A percentile compares a stretch with the other conserved stretches of the same genome.
phyloP scores from a whole-genome alignment of 805 yeast species.

The Clavispora phyllophila region DNA sequence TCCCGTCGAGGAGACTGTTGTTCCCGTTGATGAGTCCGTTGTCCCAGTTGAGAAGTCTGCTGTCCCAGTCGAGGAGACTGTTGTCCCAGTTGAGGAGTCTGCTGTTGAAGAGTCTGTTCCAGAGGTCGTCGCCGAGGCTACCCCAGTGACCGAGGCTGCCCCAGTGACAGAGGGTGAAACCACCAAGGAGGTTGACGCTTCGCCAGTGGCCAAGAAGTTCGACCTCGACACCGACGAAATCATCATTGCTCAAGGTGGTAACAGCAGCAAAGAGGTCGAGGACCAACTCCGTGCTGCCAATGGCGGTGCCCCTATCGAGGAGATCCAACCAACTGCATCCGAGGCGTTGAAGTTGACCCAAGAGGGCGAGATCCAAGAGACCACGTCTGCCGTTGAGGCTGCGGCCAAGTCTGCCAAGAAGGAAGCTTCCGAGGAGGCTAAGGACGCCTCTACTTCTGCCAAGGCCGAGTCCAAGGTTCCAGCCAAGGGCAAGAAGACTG shows the following conservation, averaged over 20 bases:
- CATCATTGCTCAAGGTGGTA: conserved; percentile 35
- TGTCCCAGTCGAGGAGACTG: conserved; percentile 11
- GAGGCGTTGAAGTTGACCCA: conserved; percentile 33
- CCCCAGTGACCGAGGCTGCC: conserved; percentile 2
- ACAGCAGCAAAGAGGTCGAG: conserved; percentile 23
- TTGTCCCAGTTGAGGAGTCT: conserved; percentile 3
- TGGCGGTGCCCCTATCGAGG: conserved; percentile 35
- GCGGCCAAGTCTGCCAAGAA: conserved; percentile 4
- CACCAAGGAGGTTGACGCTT: conserved; percentile 16
- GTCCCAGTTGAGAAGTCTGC: conserved; percentile 5
- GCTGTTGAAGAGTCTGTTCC: conserved; percentile 6
- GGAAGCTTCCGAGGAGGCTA: conserved; percentile 2
- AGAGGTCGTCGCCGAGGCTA: conserved; percentile 13
- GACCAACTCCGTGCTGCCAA: conserved; percentile 31
- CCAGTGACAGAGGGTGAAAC: conserved; percentile 3
- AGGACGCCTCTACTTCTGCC: conserved; percentile 5
- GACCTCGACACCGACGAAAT: conserved; percentile 22
- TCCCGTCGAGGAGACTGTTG: not conserved
- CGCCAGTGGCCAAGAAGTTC: conserved; percentile 8
- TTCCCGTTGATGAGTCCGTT: conserved; percentile 8
- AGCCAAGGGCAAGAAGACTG: conserved; percentile 15
- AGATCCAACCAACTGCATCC: conserved; percentile 36
- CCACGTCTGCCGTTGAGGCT: not conserved
- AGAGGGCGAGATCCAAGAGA: conserved; percentile 23
- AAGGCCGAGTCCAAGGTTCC: conserved; percentile 6